These are phyloP conservation scores for Trichoderma pleuroti DNA, from an alignment of 2,329 filamentous ascomycete species.

Conservation along the genomic window DNA sequence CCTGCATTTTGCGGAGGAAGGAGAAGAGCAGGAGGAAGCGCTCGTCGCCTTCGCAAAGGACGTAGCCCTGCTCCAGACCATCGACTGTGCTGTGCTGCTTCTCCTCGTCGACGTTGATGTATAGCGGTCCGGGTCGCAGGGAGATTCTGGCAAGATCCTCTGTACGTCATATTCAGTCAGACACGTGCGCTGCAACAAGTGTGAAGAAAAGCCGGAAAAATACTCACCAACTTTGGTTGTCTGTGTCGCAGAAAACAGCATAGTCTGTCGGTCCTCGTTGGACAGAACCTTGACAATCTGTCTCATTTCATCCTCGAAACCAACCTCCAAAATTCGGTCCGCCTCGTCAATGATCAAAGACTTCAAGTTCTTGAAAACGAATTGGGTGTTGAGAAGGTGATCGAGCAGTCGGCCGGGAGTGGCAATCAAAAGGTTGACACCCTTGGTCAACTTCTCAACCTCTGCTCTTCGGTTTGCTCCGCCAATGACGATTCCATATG, in stretches of 20 bases:
- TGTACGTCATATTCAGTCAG: constrained; percentile 17
- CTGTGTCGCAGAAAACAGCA: constrained; percentile 98
- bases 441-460: constrained; percentile 89
- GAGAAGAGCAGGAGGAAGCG: constrained; percentile 92
- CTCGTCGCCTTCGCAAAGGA: constrained; percentile 88
- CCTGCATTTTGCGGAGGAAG: constrained; percentile 73
- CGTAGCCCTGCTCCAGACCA: constrained; percentile 92
- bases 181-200: not conserved
- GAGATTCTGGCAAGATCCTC: constrained; percentile 95
- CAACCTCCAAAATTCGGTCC: constrained; percentile 92
- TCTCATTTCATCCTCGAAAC: constrained; percentile 98
- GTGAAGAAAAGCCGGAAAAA: not conserved
- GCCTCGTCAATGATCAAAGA: constrained; percentile 94
- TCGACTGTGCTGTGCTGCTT: constrained; percentile 90
- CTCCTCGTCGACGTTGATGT: constrained; percentile 92
- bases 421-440: constrained; percentile 90
- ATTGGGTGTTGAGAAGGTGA: constrained; percentile 84
- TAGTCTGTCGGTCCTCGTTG: constrained; percentile 82
- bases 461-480: constrained; percentile 89
- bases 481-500: constrained; percentile 93
- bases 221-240: constrained; percentile 76
- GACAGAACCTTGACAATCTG: constrained; percentile 94
- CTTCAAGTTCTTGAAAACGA: constrained; percentile 88
- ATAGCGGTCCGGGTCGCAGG: constrained; percentile 81
- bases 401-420: constrained; percentile 91